phyloP scores from a whole-genome alignment of 2,329 filamentous ascomycete species.

The Penicillium psychrosexuale region DNA sequence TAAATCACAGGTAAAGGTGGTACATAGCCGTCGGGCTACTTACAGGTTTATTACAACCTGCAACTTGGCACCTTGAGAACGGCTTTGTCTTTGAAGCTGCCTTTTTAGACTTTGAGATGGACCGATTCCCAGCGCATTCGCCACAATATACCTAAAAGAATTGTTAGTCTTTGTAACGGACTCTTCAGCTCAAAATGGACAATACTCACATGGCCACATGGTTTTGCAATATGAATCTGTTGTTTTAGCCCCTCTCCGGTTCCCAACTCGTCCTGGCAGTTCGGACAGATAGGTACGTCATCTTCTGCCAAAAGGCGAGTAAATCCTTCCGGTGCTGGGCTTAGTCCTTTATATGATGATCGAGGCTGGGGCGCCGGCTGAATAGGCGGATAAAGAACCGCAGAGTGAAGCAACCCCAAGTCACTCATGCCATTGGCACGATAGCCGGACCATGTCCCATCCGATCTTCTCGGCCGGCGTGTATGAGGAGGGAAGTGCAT shows the following conservation, averaged over 20 bases:
- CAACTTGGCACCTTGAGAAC: slow-evolving; percentile 46
- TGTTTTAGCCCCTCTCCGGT: slow-evolving; percentile 68
- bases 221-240: slow-evolving; percentile 88
- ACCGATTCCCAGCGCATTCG: slow-evolving; percentile 44
- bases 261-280: slow-evolving; percentile 80
- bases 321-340: slow-evolving; percentile 70
- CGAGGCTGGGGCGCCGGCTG: not conserved
- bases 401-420: no score
- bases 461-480: not conserved
- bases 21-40: slow-evolving; percentile 43
- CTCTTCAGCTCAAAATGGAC: slow-evolving; percentile 27
- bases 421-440: no score
- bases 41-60: slow-evolving; percentile 41
- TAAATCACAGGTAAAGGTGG: slow-evolving; percentile 46
- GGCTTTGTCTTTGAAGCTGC: slow-evolving; percentile 33
- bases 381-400: not conserved
- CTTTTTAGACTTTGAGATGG: slow-evolving; percentile 36
- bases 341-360: slow-evolving; percentile 57
- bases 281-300: slow-evolving; percentile 75
- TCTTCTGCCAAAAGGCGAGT: slow-evolving; percentile 72
- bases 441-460: not conserved
- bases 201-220: slow-evolving; percentile 76
- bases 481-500: not conserved
- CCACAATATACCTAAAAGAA: slow-evolving; percentile 47
- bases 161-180: slow-evolving; percentile 2